Evolutionary conservation across 148 eudicot species (phyloP), one percentile per base, ranked within the genome.

Genomic region (Arbutus unedo): DNA sequence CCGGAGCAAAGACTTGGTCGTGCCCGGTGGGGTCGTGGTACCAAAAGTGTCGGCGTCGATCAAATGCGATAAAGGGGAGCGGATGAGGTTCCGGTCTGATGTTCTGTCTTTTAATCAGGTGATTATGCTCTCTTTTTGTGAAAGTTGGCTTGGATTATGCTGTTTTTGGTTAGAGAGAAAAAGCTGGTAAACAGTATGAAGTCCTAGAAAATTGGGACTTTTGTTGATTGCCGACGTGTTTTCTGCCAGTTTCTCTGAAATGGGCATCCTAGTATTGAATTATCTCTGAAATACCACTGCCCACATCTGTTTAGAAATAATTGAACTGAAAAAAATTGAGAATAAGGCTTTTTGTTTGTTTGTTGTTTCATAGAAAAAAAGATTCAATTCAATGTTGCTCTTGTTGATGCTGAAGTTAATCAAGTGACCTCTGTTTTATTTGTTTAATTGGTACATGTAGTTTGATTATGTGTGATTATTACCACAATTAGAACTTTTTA

Each of bases 61-160:
- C 66, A 93, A 93, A 91, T 93, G 94, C 79, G 99, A 93, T 87
- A 96, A 94, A 85, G 99, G 99, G 67, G 99, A 96, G 82, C 92
- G 97, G 49, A 96, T 92, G 8, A 89, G 99, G 82, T 94, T 96
- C 77, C 88, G 92, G 70, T 96, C 99, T 53, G 99, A 96, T 78
- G 90, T 91, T 31, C 91, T 96, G 18, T 84, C 92, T 70, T 96
- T 96, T 82, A 91, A 84, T 59, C 97, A 92, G 92, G 99, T 96
- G 18, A 21, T 10, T 55, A 55, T 84, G 11, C 57, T 6, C 45
- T 23, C 6, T 64, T 21, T 48, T n/a, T 49, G 7, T 15, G 19
- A 31, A 53, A 74, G 44, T 64, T 23, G 73, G 55, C 13, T 62
- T 68, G 74, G 13, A 68, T 45, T 60, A 3, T 62, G 38, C 10